Conservation (phyloP, 805 yeast species). For the Yarrowia sp. region DNA sequence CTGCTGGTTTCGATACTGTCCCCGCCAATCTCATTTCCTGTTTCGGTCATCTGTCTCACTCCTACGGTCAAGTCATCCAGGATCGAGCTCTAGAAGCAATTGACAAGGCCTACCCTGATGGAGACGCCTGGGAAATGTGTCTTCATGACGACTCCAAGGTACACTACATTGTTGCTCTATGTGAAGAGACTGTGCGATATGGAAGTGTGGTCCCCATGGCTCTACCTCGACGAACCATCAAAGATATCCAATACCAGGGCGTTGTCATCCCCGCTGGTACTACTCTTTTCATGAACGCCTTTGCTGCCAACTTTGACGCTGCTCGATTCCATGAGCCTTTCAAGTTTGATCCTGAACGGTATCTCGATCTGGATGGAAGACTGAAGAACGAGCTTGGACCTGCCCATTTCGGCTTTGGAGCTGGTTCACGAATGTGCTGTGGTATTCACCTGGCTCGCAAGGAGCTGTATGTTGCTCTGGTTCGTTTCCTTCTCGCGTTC, state of each 20-base stretch:
- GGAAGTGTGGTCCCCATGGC: constrained; percentile 73
- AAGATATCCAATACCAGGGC: constrained; percentile 54
- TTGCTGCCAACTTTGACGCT: constrained; percentile 72
- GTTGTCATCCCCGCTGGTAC: constrained; percentile 63
- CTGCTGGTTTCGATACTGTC: constrained; percentile 80
- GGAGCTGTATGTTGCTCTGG: constrained; percentile 66
- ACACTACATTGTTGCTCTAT: constrained; percentile 61
- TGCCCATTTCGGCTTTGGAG: constrained; percentile 62
- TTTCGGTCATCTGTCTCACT: constrained; percentile 62
- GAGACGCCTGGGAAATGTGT: constrained; percentile 46
- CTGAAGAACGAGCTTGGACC: constrained; percentile 45
- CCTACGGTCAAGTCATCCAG: constrained; percentile 54
- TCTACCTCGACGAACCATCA: constrained; percentile 68
- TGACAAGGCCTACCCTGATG: constrained; percentile 47
- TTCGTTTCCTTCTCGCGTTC: constrained; percentile 61
- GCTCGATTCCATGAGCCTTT: constrained; percentile 45
- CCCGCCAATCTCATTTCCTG: constrained; percentile 68
- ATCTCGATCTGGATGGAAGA: constrained; percentile 42
- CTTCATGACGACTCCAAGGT: constrained; percentile 50
- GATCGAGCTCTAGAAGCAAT: constrained; percentile 55
- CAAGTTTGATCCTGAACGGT: constrained; percentile 49
- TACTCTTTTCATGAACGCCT: constrained; percentile 67
- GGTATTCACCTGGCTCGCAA: constrained; percentile 70
- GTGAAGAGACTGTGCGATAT: constrained; percentile 66
- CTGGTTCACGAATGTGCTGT: constrained; percentile 75